Conservation (phyloP, 2,329 filamentous ascomycete species). For the Cladosporium halotolerans region DNA sequence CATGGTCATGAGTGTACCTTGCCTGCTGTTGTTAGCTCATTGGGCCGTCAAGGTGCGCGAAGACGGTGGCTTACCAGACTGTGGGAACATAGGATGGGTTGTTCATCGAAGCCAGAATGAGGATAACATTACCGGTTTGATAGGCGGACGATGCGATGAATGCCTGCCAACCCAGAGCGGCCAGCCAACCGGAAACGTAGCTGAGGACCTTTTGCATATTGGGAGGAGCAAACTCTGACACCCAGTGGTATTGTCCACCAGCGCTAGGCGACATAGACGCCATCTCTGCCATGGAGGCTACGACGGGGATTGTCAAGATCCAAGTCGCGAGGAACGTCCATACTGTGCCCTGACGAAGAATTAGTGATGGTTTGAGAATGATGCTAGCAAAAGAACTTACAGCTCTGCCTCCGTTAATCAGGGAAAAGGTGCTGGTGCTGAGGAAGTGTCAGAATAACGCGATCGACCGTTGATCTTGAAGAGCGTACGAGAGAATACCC, state of each 20-base stretch:
- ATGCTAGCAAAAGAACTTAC: background rate
- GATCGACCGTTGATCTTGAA: too few relatives aligned
- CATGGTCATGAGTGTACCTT: conserved; percentile 40
- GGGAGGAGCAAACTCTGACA: conserved; percentile 35
- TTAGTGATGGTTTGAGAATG: background rate
- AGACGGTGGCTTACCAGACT: conserved; percentile 12
- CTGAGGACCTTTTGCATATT: conserved; percentile 36
- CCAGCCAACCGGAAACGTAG: conserved; percentile 37
- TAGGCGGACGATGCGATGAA: conserved; percentile 28
- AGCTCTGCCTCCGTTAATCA: conserved; percentile 29
- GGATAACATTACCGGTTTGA: conserved; percentile 9
- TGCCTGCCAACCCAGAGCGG: conserved; percentile 33
- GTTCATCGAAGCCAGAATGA: conserved; percentile 36
- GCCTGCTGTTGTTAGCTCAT: conserved; percentile 19
- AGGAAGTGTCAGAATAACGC: background rate
- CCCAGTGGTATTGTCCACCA: conserved; percentile 23
- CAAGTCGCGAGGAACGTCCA: conserved; percentile 27
- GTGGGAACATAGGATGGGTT: conserved; percentile 28
- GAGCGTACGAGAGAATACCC: conserved; percentile 3
- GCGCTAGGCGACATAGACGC: conserved; percentile 25
- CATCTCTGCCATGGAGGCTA: conserved; percentile 27
- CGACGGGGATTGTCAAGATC: conserved; percentile 24
- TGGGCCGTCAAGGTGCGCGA: too few relatives aligned
- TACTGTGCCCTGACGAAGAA: conserved; percentile 17
- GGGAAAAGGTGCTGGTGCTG: conserved; percentile 9